These are phyloP conservation scores for Waitea zeae DNA, from an alignment of 1,284 basidiomycete species.

Conservation along the genomic window DNA sequence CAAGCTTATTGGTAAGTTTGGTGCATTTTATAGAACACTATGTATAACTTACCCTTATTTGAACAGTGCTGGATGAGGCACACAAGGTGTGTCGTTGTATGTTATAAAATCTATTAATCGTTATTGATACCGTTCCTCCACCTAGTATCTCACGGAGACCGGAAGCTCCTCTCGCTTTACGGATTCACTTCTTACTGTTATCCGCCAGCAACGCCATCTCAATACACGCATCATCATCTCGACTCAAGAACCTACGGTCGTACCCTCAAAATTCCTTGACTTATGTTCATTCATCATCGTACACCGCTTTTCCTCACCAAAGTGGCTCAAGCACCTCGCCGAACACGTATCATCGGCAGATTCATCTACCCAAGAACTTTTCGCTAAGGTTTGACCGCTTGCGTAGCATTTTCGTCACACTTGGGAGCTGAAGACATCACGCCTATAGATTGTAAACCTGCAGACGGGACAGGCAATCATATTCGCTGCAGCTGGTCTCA, in stretches of 20 bases:
- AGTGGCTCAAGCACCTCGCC: slow-evolving; percentile 53
- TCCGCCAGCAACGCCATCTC: slow-evolving; percentile 53
- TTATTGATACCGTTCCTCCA: too few relatives aligned
- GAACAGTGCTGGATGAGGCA: slow-evolving; percentile 48
- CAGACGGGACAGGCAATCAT: slow-evolving; percentile 53
- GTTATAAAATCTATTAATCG: neutral
- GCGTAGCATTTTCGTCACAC: neutral
- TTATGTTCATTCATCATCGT: slow-evolving; percentile 45
- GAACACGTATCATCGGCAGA: slow-evolving; percentile 51
- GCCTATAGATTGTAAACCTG: neutral
- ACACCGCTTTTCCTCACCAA: slow-evolving; percentile 56
- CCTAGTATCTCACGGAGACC: slow-evolving; percentile 38
- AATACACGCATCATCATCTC: slow-evolving; percentile 58
- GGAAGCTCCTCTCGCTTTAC: slow-evolving; percentile 33
- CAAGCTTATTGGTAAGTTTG: slow-evolving; percentile 29
- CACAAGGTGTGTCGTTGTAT: slow-evolving; percentile 35
- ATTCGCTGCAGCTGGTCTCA: slow-evolving; percentile 41
- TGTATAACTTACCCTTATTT: neutral
- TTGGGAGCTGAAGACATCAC: neutral
- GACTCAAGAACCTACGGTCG: slow-evolving; percentile 60
- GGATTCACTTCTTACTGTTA: slow-evolving; percentile 35
- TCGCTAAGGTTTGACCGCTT: slow-evolving; percentile 30
- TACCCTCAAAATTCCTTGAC: slow-evolving; percentile 51
- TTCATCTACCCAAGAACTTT: slow-evolving; percentile 36
- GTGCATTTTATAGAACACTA: neutral